phyloP scores from a whole-genome alignment of 1,139 yeast genomes.

The Yamadazyma blattariae region DNA sequence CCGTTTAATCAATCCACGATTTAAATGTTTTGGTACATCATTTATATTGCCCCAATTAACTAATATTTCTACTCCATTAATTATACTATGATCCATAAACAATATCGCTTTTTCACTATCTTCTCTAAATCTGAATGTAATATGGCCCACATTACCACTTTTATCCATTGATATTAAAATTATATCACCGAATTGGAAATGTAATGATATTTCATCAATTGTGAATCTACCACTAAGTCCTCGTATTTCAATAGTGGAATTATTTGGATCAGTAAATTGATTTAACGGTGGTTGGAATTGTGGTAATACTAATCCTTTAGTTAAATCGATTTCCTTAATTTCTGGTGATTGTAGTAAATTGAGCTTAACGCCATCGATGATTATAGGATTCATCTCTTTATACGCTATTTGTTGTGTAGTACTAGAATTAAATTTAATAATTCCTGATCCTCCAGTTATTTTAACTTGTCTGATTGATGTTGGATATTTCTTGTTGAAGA shows the following conservation, averaged over 20 bases:
- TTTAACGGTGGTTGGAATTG: constrained; percentile 36
- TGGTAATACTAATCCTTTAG: constrained; percentile 15
- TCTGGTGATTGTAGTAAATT: constrained; percentile 17
- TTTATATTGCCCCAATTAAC: constrained; percentile 32
- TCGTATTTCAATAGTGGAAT: constrained; percentile 28
- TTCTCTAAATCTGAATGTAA: constrained; percentile 28
- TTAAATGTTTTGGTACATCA: constrained; percentile 2
- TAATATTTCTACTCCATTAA: constrained; percentile 29
- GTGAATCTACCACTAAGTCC: constrained; percentile 31
- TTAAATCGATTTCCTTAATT: constrained; percentile 6
- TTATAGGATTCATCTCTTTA: constrained; percentile 77
- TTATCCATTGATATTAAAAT: constrained; percentile 13
- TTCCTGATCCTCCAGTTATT: constrained; percentile 89
- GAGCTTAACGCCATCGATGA: constrained; percentile 65
- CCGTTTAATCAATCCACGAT: constrained; percentile 4
- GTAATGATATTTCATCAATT: constrained; percentile 25
- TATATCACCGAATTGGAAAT: constrained; percentile 38
- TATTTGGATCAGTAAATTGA: constrained; percentile 34
- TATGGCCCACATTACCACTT: constrained; percentile 21
- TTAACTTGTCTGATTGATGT: constrained; percentile 77
- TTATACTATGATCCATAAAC: constrained; percentile 27
- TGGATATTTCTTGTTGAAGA: constrained; percentile 68
- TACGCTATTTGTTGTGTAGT: constrained; percentile 75
- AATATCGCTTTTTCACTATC: constrained; percentile 38
- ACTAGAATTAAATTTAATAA: constrained; percentile 75